phyloP scores from a whole-genome alignment of 1,139 yeast genomes.

The Geotrichum macrosporum region DNA sequence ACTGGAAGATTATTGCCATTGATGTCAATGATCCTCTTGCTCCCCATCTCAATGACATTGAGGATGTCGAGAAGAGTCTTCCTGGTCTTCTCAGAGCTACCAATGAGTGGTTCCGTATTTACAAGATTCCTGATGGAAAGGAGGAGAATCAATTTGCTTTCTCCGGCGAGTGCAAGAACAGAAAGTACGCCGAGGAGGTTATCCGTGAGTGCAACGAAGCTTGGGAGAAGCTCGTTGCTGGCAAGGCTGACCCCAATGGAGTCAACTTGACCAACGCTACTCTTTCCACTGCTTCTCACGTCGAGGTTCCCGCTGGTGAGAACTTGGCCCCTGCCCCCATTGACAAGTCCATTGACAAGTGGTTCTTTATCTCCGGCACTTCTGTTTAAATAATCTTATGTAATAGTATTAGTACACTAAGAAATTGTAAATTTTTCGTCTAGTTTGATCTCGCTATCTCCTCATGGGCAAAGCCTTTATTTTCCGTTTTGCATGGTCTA shows the following conservation, averaged over 20 bases:
- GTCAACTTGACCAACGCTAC: conserved; percentile 67
- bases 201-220: conserved; percentile 66
- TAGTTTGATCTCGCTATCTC: no score
- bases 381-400: conserved; percentile 21
- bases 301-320: conserved; percentile 60
- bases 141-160: conserved; percentile 84
- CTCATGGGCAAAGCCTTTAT: not conserved
- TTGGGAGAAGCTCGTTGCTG: conserved; percentile 61
- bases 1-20: conserved; percentile 85
- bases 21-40: conserved; percentile 75
- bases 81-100: conserved; percentile 83
- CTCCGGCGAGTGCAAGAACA: conserved; percentile 73
- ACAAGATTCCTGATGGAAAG: conserved; percentile 88
- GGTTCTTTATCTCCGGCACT: conserved; percentile 72
- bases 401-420: no score
- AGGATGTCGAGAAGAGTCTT: conserved; percentile 67
- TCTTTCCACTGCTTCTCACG: conserved; percentile 48
- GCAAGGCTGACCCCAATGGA: conserved; percentile 46
- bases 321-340: conserved; percentile 82
- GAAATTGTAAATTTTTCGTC: no score
- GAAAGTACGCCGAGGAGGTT: conserved; percentile 65
- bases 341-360: conserved; percentile 94
- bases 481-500: not conserved
- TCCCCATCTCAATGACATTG: conserved; percentile 62
- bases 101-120: conserved; percentile 85